Conservation (phyloP, 164 flowering plant species). For the grape (Vitis vinifera) region DNA sequence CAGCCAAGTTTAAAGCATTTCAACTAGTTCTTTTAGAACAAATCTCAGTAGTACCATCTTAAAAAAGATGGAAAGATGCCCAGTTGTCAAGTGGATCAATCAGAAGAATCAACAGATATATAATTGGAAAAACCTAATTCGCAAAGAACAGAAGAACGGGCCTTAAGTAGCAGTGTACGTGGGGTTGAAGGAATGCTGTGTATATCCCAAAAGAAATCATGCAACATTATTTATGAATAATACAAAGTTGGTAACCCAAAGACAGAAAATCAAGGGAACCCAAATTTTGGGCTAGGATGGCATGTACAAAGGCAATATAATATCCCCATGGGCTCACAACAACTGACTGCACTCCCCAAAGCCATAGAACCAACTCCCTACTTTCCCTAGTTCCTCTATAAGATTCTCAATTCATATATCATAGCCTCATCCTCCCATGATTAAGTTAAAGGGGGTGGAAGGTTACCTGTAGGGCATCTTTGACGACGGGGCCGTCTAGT, state of each 20-base stretch:
- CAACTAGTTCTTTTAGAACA: no score
- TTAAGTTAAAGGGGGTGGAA: conserved; percentile 40
- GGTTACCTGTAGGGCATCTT: conserved; percentile 69
- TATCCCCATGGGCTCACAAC: conserved; percentile 20
- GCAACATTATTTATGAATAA: conserved; percentile 38
- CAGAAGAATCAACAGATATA: neutral
- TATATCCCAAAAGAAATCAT: conserved; percentile 17
- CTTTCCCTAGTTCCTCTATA: conserved; percentile 23
- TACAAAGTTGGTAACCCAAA: conserved; percentile 25
- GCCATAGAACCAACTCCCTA: conserved; percentile 19
- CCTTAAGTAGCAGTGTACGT: neutral
- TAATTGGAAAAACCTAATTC: neutral
- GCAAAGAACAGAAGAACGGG: neutral
- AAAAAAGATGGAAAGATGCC: no score
- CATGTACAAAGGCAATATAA: conserved; percentile 31
- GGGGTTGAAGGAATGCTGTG: conserved; percentile 5
- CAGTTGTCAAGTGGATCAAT: neutral
- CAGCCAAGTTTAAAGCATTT: no score
- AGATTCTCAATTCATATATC: conserved; percentile 12
- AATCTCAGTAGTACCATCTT: no score
- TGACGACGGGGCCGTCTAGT: conserved; percentile 76
- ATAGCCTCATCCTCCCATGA: conserved; percentile 13
- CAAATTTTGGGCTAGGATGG: conserved; percentile 20
- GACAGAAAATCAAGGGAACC: conserved; percentile 21
- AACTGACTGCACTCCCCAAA: conserved; percentile 11